A percentile compares a stretch with the other conserved stretches of the same genome.
Evolutionary conservation across 805 yeast species (phyloP).

Genomic region (Metschnikowia baotianmanensis): DNA sequence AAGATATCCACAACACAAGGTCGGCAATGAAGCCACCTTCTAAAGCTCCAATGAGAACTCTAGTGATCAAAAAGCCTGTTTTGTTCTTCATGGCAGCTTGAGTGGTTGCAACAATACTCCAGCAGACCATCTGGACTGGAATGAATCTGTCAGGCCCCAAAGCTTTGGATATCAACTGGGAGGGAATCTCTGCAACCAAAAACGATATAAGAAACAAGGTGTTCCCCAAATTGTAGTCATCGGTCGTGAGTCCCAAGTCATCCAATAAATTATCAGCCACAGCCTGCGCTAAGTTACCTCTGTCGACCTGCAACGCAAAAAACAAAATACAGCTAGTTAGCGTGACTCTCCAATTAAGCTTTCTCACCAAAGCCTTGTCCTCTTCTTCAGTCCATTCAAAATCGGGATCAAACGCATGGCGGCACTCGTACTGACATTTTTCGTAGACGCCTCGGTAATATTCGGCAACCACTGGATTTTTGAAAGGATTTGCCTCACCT

Average conservation of each 20-base stretch:
- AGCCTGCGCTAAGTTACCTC: conserved; percentile 58
- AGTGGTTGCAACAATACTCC: conserved; percentile 55
- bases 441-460: conserved; percentile 48
- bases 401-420: conserved; percentile 54
- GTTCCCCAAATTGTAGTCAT: conserved; percentile 58
- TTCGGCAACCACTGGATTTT: conserved; percentile 47
- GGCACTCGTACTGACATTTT: conserved; percentile 50
- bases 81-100: conserved; percentile 46
- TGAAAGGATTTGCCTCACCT: conserved; percentile 21
- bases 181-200: conserved; percentile 58
- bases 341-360: conserved; percentile 55
- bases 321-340: conserved; percentile 60
- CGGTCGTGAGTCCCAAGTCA: conserved; percentile 52
- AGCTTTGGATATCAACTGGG: conserved; percentile 61
- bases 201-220: conserved; percentile 54
- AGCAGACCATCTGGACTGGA: conserved; percentile 53
- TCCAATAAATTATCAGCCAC: conserved; percentile 53
- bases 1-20: conserved; percentile 54
- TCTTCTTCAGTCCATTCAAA: conserved; percentile 53
- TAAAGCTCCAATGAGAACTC: conserved; percentile 53
- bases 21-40: conserved; percentile 67
- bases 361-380: conserved; percentile 47
- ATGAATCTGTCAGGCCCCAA: conserved; percentile 64
- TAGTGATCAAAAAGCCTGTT: conserved; percentile 44
- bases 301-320: conserved; percentile 55